These are phyloP conservation scores for Solanum hybrid DNA, from an alignment of 305 asterid genomes.

Conservation along the genomic window DNA sequence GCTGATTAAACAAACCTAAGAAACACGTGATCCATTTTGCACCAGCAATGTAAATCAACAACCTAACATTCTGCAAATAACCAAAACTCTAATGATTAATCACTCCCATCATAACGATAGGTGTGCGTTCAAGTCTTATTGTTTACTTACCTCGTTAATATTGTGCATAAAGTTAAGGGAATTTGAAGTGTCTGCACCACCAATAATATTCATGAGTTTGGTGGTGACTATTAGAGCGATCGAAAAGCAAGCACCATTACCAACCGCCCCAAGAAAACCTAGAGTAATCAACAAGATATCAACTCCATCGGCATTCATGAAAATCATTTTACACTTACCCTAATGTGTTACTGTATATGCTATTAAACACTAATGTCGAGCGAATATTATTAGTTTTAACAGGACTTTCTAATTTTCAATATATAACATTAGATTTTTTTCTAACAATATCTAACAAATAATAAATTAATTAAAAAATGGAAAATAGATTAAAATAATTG, in stretches of 20 bases:
- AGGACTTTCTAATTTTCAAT: neutral
- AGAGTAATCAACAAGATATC: slow-evolving; percentile 50
- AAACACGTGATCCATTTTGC: slow-evolving; percentile 66
- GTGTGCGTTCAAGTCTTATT: neutral
- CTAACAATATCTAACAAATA: neutral
- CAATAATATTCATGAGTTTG: slow-evolving; percentile 67
- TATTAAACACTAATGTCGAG: neutral
- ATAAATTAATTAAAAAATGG: too few species aligned
- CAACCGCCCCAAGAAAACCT: slow-evolving; percentile 62
- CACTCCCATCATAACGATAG: neutral
- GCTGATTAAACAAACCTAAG: slow-evolving; percentile 22
- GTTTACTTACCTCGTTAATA: slow-evolving; percentile 38
- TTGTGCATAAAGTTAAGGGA: slow-evolving; percentile 23
- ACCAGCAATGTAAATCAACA: slow-evolving; percentile 67
- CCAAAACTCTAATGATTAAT: neutral
- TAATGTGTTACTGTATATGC: too few species aligned
- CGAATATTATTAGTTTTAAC: neutral
- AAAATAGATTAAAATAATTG: too few species aligned
- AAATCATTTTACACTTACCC: slow-evolving; percentile 17
- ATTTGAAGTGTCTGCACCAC: slow-evolving; percentile 19
- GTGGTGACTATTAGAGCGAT: slow-evolving; percentile 44
- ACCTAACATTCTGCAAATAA: slow-evolving; percentile 50
- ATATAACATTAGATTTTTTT: neutral
- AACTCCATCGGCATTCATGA: slow-evolving; percentile 64
- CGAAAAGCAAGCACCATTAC: slow-evolving; percentile 71